These are phyloP conservation scores for Dactylonectria estremocensis DNA, from an alignment of 2,329 filamentous ascomycete genomes.

Conservation along the genomic window DNA sequence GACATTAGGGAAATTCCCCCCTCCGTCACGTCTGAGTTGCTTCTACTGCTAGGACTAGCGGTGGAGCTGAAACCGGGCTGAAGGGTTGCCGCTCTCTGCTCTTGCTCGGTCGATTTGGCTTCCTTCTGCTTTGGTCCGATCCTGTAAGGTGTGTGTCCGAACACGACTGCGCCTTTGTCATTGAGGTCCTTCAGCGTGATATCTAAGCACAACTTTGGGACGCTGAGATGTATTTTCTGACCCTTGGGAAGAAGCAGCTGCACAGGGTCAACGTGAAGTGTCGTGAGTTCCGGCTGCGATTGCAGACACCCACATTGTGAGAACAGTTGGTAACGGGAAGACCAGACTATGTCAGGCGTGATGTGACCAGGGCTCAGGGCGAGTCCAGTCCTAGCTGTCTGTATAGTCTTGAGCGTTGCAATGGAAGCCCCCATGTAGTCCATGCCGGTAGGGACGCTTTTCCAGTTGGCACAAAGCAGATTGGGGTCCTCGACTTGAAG, in stretches of 20 bases:
- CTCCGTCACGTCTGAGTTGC: too few relatives aligned
- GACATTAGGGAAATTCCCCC: too few relatives aligned
- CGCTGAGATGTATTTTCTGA: background rate
- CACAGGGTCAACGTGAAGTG: background rate
- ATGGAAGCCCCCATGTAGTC: background rate
- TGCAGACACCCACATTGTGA: background rate
- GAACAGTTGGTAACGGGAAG: background rate
- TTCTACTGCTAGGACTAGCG: too few relatives aligned
- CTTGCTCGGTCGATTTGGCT: background rate
- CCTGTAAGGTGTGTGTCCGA: constrained; percentile 4
- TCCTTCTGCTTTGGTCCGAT: background rate
- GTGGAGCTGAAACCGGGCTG: too few relatives aligned
- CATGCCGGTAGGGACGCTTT: background rate
- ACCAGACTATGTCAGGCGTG: constrained; percentile 1
- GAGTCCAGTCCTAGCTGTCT: background rate
- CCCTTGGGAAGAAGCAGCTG: constrained; percentile 7
- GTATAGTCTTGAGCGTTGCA: background rate
- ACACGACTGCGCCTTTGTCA: constrained; percentile 3
- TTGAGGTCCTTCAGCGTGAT: background rate
- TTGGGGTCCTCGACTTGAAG: background rate
- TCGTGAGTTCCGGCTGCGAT: background rate
- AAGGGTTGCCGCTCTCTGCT: background rate
- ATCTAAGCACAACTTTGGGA: background rate
- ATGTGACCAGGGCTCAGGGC: background rate
- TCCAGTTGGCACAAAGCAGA: background rate